Evolutionary conservation across 2,329 filamentous ascomycete genomes (phyloP), one percentile per base, ranked within the genome.

Genomic region (Trichoderma semiorbis): DNA sequence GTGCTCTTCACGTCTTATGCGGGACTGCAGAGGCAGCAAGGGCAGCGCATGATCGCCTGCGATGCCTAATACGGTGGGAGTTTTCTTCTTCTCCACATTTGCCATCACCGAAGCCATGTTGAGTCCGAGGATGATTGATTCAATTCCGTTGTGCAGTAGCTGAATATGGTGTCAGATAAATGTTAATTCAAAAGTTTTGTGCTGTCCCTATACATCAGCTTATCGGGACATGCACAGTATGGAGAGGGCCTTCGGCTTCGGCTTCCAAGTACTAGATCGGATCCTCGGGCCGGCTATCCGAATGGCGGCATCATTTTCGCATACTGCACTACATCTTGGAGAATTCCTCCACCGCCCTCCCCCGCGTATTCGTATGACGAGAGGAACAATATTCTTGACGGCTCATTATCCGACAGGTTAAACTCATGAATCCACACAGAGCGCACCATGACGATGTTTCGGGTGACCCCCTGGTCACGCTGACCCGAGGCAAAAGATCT

Each of bases 61-160:
- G 36, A 8, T 39, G 36, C 36, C 4, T 39, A 3, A 39, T 39
- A 8, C 16, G 36, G 7, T 39, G 36, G 36, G 36, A 39, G 0
- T 39, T 39, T 8, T 39, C 36, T 39, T 39, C 36, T 18, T 39
- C 36, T 18, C 36, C 36, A 39, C 16, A 43, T 43, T 43, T n/a
- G 39, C 39, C 39, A 43, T 43, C 7, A 43, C 39, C 7, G 39
- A 7, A n/a, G 39, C 39, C 39, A 43, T 43, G 3, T 43, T 43
- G 39, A n/a, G 18, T n/a, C 5, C 3, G 0, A n/a, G 39, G 3
- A 43, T 3, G 7, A 43, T n/a, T 10, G 3, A 1, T 43, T n/a
- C 39, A 43, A 4, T n/a, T 43, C 0, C 0, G 39, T 5, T 43
- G 18, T n/a, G 3, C 0, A 1, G 0, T 43, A 0, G 39, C 16